These are phyloP conservation scores for Onygenales sp. DNA, from an alignment of 2,329 filamentous ascomycete genomes.

Conservation along the genomic window DNA sequence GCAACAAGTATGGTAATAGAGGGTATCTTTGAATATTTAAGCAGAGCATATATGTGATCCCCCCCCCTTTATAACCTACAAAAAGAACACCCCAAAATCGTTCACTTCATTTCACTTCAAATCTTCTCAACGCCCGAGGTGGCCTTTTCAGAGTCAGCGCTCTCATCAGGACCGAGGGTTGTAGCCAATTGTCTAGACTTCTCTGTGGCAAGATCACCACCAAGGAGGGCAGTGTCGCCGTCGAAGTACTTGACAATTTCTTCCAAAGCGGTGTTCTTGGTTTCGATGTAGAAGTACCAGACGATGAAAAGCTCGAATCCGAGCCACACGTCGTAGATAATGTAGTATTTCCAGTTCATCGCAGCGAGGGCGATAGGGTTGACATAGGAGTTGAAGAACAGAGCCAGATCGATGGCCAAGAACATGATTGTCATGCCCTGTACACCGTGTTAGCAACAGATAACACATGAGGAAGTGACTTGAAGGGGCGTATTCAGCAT, in stretches of 20 bases:
- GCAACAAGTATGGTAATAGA: too few relatives aligned
- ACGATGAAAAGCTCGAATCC: slow-evolving; percentile 22
- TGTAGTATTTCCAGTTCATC: slow-evolving; percentile 29
- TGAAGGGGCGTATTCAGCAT: not conserved
- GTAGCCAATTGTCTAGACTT: slow-evolving; percentile 9
- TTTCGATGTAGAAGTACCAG: slow-evolving; percentile 28
- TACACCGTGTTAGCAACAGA: not conserved
- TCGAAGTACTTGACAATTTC: slow-evolving; percentile 28
- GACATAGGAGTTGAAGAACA: slow-evolving; percentile 29
- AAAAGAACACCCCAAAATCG: too few relatives aligned
- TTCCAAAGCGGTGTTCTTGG: slow-evolving; percentile 23
- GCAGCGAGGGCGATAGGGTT: slow-evolving; percentile 23
- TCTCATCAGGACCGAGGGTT: too few relatives aligned
- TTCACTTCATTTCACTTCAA: too few relatives aligned
- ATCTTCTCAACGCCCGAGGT: too few relatives aligned
- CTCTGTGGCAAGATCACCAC: slow-evolving; percentile 14
- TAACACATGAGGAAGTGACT: not conserved
- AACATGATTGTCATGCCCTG: slow-evolving; percentile 24
- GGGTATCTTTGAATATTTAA: too few relatives aligned
- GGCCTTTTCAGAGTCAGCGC: too few relatives aligned
- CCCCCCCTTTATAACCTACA: too few relatives aligned
- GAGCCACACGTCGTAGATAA: slow-evolving; percentile 28
- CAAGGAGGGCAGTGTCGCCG: slow-evolving; percentile 15
- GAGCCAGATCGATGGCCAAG: slow-evolving; percentile 22
- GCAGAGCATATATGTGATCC: too few relatives aligned